Conservation (phyloP, 441 rosid species). For the Metrosideros polymorpha region DNA sequence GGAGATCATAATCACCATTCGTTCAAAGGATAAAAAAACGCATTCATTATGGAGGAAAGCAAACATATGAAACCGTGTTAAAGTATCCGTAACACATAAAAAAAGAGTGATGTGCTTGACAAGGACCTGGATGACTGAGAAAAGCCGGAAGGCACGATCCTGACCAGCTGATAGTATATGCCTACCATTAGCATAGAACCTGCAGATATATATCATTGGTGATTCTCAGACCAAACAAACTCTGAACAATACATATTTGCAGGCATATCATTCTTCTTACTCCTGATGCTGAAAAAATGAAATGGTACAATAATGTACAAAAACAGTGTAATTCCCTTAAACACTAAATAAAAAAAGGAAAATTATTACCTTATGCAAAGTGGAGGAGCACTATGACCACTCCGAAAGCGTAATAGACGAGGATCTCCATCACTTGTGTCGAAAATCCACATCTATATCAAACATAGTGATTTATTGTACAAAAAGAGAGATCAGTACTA, state of each 20-base stretch:
- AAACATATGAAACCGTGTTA: background rate
- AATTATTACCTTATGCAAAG: slow-evolving; percentile 67
- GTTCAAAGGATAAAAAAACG: background rate
- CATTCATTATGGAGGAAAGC: background rate
- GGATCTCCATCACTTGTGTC: slow-evolving; percentile 95
- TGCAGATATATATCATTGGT: slow-evolving; percentile 5
- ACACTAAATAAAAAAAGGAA: background rate
- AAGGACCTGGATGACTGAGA: slow-evolving; percentile 83
- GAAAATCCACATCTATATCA: slow-evolving; percentile 87
- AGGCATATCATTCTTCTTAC: background rate
- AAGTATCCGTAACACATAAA: background rate
- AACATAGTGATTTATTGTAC: background rate
- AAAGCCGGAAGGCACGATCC: slow-evolving; percentile 94
- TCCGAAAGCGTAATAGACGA: slow-evolving; percentile 88
- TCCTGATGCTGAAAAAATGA: background rate
- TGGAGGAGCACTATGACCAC: slow-evolving; percentile 99
- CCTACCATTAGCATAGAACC: slow-evolving; percentile 96
- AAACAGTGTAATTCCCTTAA: background rate
- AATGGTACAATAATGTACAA: background rate
- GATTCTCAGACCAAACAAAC: background rate
- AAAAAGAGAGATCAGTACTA: background rate
- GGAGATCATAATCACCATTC: background rate
- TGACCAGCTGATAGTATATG: slow-evolving; percentile 97
- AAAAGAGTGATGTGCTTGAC: background rate
- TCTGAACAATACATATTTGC: background rate